These are phyloP conservation scores for Neonectria faginata DNA, from an alignment of 2,329 filamentous ascomycete species.

Conservation along the genomic window DNA sequence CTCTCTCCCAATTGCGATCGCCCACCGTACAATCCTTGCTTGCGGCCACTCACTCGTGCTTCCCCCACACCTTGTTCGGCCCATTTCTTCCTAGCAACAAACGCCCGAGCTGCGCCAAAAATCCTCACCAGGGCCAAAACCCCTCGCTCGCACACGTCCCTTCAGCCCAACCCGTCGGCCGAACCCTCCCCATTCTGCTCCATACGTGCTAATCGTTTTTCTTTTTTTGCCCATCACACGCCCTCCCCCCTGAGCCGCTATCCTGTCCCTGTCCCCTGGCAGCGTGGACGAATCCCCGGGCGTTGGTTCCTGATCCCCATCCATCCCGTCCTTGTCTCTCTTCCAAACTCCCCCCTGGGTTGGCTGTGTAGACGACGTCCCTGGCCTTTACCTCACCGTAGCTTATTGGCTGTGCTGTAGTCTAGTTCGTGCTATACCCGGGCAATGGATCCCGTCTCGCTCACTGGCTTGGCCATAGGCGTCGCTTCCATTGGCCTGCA, in stretches of 20 bases:
- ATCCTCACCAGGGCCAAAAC: slow-evolving; percentile 1
- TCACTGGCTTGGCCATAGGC: slow-evolving; percentile 56
- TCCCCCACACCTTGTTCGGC: slow-evolving; percentile 1
- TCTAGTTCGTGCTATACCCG: slow-evolving; percentile 1
- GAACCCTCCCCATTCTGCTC: slow-evolving; percentile 8
- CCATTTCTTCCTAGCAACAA: slow-evolving; percentile 1
- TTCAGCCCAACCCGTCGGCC: slow-evolving; percentile 14
- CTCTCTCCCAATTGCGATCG: slow-evolving; percentile 8
- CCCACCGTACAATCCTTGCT: slow-evolving; percentile 1
- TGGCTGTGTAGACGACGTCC: slow-evolving; percentile 10
- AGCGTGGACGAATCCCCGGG: not conserved
- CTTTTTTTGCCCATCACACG: not conserved
- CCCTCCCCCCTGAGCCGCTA: slow-evolving; percentile 5
- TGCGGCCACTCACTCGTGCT: slow-evolving; percentile 1
- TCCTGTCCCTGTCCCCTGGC: not conserved
- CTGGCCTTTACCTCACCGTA: slow-evolving; percentile 7
- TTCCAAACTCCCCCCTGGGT: slow-evolving; percentile 3
- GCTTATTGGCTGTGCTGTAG: slow-evolving; percentile 6
- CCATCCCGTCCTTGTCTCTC: not conserved
- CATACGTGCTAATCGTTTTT: not conserved
- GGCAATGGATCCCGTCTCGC: slow-evolving; percentile 58
- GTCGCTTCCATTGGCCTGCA: slow-evolving; percentile 60
- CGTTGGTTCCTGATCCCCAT: not conserved
- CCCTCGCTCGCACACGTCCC: slow-evolving; percentile 7
- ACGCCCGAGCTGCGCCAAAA: slow-evolving; percentile 5